Evolutionary conservation across 1,284 basidiomycete species (phyloP), one percentile per base, ranked within the genome.

Genomic region (Ganoderma leucocontextum): DNA sequence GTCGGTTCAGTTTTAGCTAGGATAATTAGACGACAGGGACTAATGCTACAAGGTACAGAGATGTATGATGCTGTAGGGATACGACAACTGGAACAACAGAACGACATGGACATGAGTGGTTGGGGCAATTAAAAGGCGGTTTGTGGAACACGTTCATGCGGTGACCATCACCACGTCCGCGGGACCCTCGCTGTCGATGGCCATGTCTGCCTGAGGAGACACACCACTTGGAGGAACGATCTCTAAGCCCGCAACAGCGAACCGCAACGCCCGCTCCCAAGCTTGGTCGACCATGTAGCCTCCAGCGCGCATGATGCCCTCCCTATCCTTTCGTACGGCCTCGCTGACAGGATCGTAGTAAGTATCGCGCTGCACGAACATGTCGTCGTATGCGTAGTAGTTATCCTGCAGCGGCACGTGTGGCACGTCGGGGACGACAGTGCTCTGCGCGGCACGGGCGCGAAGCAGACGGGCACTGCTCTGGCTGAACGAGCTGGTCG

Each of bases 211-310:
- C 19, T 52, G 65, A 10, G 57, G 25, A 19, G 65, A 69, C 5
- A 73, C 44, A 8, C 75, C 78, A 10, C 74, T 69, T n/a, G 82
- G 76, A 2, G 87, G 86, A 47, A 75, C 66, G 36, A 93, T 77
- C 73, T 92, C 90, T 65, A 97, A 79, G 1, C 89, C 92, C 65
- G 92, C 91, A 25, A 96, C 91, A 1, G 94, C 93, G 73, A 81
- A 87, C 62, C 92, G 83, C 59, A 97, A 78, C 29, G 95, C 95
- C 74, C 95, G 86, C 75, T 93, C 91, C 96, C 96, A 97, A 62
- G 94, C 94, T 77, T 95, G 90, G 68, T 91, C 87, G 12, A 95
- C 83, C 73, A 85, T 86, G 78, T 94, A 98, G 2, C 95, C 96
- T 19, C 95, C 96, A 10, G 89, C 95, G 55, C 92, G 84, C 87